phyloP scores from a whole-genome alignment of 202 grass and related monocot genomes.

The Tripidium arundinaceum region DNA sequence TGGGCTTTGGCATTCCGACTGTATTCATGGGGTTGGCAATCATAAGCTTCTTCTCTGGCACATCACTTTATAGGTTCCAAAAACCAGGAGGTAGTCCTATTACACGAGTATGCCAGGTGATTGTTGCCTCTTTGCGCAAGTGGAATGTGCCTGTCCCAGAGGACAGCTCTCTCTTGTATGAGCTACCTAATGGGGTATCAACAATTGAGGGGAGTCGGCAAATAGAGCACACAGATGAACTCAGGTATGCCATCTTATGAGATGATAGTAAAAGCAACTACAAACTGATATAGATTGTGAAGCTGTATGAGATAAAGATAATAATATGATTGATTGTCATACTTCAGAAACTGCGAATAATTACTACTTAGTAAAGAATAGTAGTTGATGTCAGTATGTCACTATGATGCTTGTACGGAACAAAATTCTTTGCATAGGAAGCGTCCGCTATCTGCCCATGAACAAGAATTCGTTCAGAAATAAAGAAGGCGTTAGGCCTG shows the following conservation, averaged over 20 bases:
- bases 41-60: constrained; percentile 84
- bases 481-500: neutral
- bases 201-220: constrained; percentile 87
- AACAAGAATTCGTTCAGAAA: neutral
- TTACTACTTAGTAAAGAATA: neutral
- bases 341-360: neutral
- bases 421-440: neutral
- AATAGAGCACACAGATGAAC: constrained; percentile 69
- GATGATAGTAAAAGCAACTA: neutral
- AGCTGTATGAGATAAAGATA: neutral
- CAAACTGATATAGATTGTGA: neutral
- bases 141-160: constrained; percentile 52
- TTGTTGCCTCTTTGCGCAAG: constrained; percentile 64
- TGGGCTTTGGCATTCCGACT: constrained; percentile 84
- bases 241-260: constrained; percentile 42
- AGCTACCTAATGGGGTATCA: constrained; percentile 61
- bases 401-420: neutral
- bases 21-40: constrained; percentile 85
- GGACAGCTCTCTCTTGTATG: constrained; percentile 65
- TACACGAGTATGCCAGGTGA: constrained; percentile 69
- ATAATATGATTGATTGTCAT: neutral
- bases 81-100: constrained; percentile 92
- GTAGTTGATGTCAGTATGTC: neutral
- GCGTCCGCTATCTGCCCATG: neutral
- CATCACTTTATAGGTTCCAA: constrained; percentile 80